Conservation (phyloP, 257 asterid species). For the Voacanga thouarsii region DNA sequence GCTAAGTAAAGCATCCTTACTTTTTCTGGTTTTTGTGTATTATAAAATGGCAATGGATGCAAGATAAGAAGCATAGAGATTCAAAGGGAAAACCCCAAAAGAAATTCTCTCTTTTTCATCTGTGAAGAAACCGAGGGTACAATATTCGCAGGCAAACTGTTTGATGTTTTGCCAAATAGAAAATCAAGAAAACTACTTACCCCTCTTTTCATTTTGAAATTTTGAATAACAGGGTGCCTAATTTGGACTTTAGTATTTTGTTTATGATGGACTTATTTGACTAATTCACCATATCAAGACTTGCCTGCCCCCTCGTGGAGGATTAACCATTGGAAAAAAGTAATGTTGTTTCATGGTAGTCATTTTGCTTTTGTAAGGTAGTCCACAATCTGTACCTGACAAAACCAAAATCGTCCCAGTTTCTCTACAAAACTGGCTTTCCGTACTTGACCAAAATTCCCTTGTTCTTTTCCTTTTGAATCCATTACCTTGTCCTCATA, state of each 20-base stretch:
- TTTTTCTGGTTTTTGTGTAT: neutral
- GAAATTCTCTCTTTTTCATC: neutral
- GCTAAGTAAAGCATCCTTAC: conserved; percentile 8
- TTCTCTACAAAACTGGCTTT: neutral
- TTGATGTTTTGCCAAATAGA: neutral
- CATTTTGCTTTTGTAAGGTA: neutral
- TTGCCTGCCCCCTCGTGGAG: neutral
- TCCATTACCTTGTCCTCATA: neutral
- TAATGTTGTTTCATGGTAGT: neutral
- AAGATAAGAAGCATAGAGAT: neutral
- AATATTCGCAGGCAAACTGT: neutral
- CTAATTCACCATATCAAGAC: neutral
- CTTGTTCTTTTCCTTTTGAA: neutral
- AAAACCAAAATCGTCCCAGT: neutral
- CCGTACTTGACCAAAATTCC: neutral
- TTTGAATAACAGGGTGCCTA: too few relatives aligned
- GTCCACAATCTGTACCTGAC: neutral
- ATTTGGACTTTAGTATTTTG: neutral
- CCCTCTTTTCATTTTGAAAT: neutral
- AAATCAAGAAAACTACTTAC: neutral
- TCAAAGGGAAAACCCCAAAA: neutral
- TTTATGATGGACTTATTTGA: neutral
- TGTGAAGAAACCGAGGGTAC: neutral
- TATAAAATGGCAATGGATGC: neutral
- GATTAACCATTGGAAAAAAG: neutral